Evolutionary conservation across 2,329 filamentous ascomycete species (phyloP).

Genomic region (Colletotrichum chlorophyti): DNA sequence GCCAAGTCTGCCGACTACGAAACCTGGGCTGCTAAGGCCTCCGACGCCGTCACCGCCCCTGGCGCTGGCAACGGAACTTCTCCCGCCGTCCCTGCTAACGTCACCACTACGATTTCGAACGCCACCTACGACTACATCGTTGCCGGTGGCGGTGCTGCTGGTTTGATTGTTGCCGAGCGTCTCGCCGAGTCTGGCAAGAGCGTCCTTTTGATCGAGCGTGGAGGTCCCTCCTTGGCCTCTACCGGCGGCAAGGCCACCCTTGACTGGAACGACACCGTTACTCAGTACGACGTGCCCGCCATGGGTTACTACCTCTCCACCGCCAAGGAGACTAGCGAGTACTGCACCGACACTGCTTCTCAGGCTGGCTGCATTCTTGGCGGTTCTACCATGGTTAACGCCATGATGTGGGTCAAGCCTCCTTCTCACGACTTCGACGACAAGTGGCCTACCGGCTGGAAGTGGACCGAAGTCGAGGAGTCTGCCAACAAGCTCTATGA

Average conservation of each 20-base stretch:
- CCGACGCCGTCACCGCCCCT: constrained; percentile 32
- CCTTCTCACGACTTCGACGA: constrained; percentile 29
- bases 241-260: constrained; percentile 31
- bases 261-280: constrained; percentile 36
- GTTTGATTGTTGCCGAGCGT: constrained; percentile 26
- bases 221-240: constrained; percentile 16
- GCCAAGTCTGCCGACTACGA: constrained; percentile 32
- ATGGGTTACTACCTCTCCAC: constrained; percentile 28
- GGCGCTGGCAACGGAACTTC: constrained; percentile 17
- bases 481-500: constrained; percentile 31
- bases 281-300: constrained; percentile 32
- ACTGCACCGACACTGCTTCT: constrained; percentile 37
- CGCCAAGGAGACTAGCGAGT: constrained; percentile 27
- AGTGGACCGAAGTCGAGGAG: constrained; percentile 28
- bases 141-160: constrained; percentile 29
- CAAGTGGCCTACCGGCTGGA: constrained; percentile 30
- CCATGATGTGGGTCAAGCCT: constrained; percentile 35
- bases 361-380: constrained; percentile 41
- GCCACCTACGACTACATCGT: constrained; percentile 30
- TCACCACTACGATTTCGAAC: constrained; percentile 28
- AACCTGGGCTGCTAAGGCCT: constrained; percentile 31
- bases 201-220: constrained; percentile 29
- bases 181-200: constrained; percentile 30
- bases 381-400: constrained; percentile 38
- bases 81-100: constrained; percentile 11